A percentile compares a stretch with the other conserved stretches of the same genome.
Conservation (phyloP, 257 asterid genomes). For the Mentha longifolia region DNA sequence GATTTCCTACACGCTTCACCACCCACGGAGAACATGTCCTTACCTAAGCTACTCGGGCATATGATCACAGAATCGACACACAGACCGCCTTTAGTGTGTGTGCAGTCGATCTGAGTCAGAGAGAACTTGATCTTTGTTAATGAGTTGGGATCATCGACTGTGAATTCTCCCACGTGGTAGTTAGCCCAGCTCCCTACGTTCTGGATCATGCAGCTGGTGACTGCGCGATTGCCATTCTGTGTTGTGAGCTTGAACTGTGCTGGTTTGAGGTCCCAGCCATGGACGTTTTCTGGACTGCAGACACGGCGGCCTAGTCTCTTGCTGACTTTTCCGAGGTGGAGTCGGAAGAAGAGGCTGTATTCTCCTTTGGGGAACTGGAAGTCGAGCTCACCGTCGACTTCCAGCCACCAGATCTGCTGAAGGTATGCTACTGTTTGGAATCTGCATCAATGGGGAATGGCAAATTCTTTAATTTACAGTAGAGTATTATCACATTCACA, state of each 20-base stretch:
- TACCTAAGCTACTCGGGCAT: constrained; percentile 60
- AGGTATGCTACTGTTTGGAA: constrained; percentile 79
- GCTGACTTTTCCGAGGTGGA: constrained; percentile 63
- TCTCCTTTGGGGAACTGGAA: constrained; percentile 71
- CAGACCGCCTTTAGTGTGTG: constrained; percentile 88
- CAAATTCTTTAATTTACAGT: background rate
- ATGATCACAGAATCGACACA: constrained; percentile 77
- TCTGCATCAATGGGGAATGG: constrained; percentile 38
- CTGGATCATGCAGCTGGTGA: constrained; percentile 46
- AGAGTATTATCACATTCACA: background rate
- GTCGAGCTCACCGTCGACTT: constrained; percentile 74
- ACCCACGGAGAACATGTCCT: constrained; percentile 39
- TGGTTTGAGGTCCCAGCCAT: constrained; percentile 86
- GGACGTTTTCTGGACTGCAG: constrained; percentile 55
- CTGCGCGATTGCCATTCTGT: constrained; percentile 53
- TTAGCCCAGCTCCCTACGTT: constrained; percentile 70
- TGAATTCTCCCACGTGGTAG: constrained; percentile 79
- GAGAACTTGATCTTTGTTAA: constrained; percentile 59
- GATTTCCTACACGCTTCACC: constrained; percentile 36
- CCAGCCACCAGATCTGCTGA: constrained; percentile 94
- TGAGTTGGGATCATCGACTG: constrained; percentile 44
- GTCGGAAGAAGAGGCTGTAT: constrained; percentile 78
- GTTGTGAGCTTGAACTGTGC: constrained; percentile 65
- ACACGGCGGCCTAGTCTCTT: constrained; percentile 62
- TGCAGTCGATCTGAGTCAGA: constrained; percentile 82